Evolutionary conservation across 1,284 basidiomycete genomes (phyloP).

Genomic region (Cryptococcus deneoformans): DNA sequence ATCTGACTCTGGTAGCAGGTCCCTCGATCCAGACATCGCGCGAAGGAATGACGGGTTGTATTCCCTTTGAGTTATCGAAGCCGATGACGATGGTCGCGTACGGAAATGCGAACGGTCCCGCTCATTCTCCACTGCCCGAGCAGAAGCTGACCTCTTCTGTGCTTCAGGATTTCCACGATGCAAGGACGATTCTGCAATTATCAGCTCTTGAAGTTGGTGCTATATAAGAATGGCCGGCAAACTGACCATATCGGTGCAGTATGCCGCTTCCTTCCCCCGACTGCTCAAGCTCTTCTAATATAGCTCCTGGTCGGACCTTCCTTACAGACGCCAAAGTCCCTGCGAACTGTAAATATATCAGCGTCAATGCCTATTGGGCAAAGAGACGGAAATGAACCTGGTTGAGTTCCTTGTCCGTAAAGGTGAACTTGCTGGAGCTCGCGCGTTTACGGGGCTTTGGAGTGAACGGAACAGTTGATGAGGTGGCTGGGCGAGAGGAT

Average conservation of each 20-base stretch:
- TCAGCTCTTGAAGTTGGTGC: no score
- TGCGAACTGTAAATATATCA: constrained; percentile 21
- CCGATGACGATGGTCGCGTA: not conserved
- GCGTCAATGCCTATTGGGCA: not conserved
- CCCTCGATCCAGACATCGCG: no score
- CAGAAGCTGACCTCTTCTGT: not conserved
- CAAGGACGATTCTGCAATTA: no score
- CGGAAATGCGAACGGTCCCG: not conserved
- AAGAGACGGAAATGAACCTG: constrained; percentile 26
- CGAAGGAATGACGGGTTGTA: no score
- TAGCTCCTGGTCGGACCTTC: constrained; percentile 36
- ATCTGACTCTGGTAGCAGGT: no score
- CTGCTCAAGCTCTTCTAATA: constrained; percentile 44
- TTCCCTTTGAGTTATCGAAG: no score
- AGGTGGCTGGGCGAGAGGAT: not conserved
- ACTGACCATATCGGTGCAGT: constrained; percentile 8
- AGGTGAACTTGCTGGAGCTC: constrained; percentile 18
- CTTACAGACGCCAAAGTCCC: constrained; percentile 40
- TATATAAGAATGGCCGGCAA: no score
- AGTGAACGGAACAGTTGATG: constrained; percentile 43
- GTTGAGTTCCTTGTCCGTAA: constrained; percentile 30
- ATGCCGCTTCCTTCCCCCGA: constrained; percentile 29
- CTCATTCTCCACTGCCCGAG: not conserved
- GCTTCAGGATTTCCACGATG: no score
- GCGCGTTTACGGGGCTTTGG: constrained; percentile 33